Evolutionary conservation across 306 rosid genomes (phyloP).

Genomic region (Begonia fuchsioides): DNA sequence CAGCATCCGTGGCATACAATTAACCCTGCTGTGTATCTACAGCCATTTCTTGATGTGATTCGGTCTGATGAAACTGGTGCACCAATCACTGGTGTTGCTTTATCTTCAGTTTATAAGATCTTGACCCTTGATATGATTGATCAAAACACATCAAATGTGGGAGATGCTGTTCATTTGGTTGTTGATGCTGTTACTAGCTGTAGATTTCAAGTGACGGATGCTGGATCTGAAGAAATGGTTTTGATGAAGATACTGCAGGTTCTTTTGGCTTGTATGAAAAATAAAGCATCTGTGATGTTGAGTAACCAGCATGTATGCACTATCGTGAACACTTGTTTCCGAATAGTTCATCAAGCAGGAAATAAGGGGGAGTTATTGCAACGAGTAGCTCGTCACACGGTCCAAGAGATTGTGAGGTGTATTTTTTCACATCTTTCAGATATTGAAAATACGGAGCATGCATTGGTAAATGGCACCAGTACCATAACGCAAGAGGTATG

Average conservation of each 20-base stretch:
- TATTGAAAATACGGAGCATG: slow-evolving; percentile 49
- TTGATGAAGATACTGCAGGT: slow-evolving; percentile 92
- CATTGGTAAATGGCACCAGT: slow-evolving; percentile 19
- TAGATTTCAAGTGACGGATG: slow-evolving; percentile 91
- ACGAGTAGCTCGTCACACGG: slow-evolving; percentile 76
- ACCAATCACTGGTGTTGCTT: slow-evolving; percentile 81
- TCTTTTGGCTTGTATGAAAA: slow-evolving; percentile 91
- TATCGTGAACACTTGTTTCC: slow-evolving; percentile 87
- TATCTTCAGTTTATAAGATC: slow-evolving; percentile 88
- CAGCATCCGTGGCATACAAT: slow-evolving; percentile 85
- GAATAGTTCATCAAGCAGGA: slow-evolving; percentile 96
- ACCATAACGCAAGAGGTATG: slow-evolving; percentile 6
- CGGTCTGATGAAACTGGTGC: slow-evolving; percentile 95
- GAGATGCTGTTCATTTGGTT: slow-evolving; percentile 83
- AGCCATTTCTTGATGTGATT: slow-evolving; percentile 93
- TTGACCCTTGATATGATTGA: slow-evolving; percentile 80
- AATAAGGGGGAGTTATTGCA: slow-evolving; percentile 85
- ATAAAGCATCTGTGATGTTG: slow-evolving; percentile 80
- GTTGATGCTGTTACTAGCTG: slow-evolving; percentile 97
- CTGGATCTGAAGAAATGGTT: slow-evolving; percentile 89
- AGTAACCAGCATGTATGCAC: slow-evolving; percentile 98
- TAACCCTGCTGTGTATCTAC: slow-evolving; percentile 71
- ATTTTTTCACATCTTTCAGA: slow-evolving; percentile 92
- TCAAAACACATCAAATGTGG: slow-evolving; percentile 70
- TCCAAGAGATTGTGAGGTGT: slow-evolving; percentile 86